Evolutionary conservation across 2,329 filamentous ascomycete species (phyloP).

Genomic region (Alternaria arborescens): DNA sequence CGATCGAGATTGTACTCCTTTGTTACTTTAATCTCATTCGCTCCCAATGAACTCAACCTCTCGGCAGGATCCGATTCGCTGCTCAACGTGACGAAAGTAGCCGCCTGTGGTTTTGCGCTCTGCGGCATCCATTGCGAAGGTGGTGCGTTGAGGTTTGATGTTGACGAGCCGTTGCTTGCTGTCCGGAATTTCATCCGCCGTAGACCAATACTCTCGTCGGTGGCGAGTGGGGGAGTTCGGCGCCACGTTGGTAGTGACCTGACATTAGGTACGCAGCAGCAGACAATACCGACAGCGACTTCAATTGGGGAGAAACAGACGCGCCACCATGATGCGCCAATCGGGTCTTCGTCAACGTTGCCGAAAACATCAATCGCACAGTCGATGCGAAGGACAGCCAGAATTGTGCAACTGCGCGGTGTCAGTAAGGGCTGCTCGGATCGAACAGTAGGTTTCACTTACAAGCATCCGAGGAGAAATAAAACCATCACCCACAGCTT

Average conservation of each 20-base stretch:
- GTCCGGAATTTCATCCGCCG: constrained; percentile 28
- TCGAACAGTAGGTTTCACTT: constrained; percentile 1
- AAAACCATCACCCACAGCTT: constrained; percentile 20
- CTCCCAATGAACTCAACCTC: constrained; percentile 16
- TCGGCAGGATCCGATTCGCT: constrained; percentile 20
- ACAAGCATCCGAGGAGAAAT: constrained; percentile 30
- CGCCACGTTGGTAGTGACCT: constrained; percentile 20
- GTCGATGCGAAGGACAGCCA: constrained; percentile 31
- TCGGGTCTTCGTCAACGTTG: constrained; percentile 22
- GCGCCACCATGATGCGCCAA: constrained; percentile 32
- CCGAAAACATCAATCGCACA: constrained; percentile 29
- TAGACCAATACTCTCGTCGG: constrained; percentile 22
- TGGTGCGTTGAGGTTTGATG: constrained; percentile 24
- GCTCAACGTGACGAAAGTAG: constrained; percentile 30
- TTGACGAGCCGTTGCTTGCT: constrained; percentile 26
- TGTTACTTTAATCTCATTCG: constrained; percentile 30
- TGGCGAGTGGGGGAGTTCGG: constrained; percentile 12
- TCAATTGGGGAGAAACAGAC: constrained; percentile 32
- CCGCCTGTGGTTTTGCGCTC: constrained; percentile 17
- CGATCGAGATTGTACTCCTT: constrained; percentile 32
- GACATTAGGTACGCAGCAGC: constrained; percentile 30
- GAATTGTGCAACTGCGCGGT: constrained; percentile 21
- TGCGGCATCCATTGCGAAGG: constrained; percentile 26
- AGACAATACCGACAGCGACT: constrained; percentile 30
- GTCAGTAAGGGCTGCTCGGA: constrained; percentile 5